Evolutionary conservation across 75 land plant species (phyloP).

Genomic region (Gnetum montanum): DNA sequence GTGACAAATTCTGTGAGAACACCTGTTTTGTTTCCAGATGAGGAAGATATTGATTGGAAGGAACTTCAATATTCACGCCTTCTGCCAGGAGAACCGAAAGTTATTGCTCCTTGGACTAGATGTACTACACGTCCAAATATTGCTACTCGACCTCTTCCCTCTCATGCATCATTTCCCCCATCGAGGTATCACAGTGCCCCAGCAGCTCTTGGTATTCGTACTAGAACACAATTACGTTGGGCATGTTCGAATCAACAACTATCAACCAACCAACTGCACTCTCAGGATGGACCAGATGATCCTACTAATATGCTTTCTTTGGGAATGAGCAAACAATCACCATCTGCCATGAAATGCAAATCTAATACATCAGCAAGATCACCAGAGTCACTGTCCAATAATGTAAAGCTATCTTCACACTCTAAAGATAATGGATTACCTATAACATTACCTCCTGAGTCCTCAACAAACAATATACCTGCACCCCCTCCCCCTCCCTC

Average conservation of each 20-base stretch:
- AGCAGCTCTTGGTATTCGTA: constrained; percentile 16
- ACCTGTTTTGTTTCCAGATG: constrained; percentile 2
- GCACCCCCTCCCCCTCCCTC: constrained; percentile 12
- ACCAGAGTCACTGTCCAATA: no score
- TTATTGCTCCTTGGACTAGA: constrained; percentile 47
- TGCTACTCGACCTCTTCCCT: constrained; percentile 26
- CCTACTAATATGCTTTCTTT: constrained; percentile 19
- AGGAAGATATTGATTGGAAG: constrained; percentile 14
- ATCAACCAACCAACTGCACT: no score
- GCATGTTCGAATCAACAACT: no score
- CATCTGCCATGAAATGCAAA: background rate
- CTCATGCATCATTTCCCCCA: constrained; percentile 46
- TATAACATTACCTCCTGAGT: background rate
- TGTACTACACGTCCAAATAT: constrained; percentile 16
- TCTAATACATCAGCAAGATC: no score
- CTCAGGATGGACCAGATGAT: constrained; percentile 21
- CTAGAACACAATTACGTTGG: constrained; percentile 6
- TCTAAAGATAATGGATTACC: background rate
- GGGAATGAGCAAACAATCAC: constrained; percentile 12
- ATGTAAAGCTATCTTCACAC: no score
- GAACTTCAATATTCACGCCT: constrained; percentile 15
- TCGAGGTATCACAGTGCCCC: constrained; percentile 43
- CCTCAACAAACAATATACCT: background rate
- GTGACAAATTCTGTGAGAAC: no score
- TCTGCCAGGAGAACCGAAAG: constrained; percentile 25